phyloP scores from a whole-genome alignment of 2,329 filamentous ascomycete genomes.

The Arthrobotrys conoides region DNA sequence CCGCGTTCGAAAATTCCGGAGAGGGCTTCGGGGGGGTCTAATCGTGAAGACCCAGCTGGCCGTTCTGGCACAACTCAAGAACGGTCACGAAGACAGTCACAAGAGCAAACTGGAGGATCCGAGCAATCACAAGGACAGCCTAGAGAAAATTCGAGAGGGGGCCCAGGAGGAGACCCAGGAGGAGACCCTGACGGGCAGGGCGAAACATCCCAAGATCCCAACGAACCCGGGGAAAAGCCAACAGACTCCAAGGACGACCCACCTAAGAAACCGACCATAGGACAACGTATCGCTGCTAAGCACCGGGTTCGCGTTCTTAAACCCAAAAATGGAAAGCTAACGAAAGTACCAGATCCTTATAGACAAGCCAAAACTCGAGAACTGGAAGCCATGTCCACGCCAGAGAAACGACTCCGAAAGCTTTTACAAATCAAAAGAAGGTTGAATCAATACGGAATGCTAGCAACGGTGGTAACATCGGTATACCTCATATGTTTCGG shows the following conservation, averaged over 20 bases:
- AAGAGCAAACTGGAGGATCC: background rate
- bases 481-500: conserved; percentile 39
- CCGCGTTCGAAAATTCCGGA: background rate
- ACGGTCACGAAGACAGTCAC: background rate
- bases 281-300: background rate
- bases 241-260: background rate
- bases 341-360: background rate
- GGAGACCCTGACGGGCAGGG: background rate
- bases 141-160: background rate
- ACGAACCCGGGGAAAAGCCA: background rate
- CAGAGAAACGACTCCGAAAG: conserved; percentile 8
- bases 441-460: conserved; percentile 26
- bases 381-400: background rate
- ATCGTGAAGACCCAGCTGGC: background rate
- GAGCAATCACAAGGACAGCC: too few species aligned
- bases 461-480: conserved; percentile 8
- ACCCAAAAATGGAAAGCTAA: conserved; percentile 20
- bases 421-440: conserved; percentile 15
- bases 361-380: background rate
- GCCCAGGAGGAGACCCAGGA: background rate
- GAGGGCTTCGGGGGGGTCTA: background rate
- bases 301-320: background rate
- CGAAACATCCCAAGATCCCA: background rate
- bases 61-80: background rate
- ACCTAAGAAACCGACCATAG: background rate